A percentile compares a stretch with the other conserved stretches of the same genome.
Conservation (phyloP, 768 basidiomycete species). For the Termitomyces heimii region DNA sequence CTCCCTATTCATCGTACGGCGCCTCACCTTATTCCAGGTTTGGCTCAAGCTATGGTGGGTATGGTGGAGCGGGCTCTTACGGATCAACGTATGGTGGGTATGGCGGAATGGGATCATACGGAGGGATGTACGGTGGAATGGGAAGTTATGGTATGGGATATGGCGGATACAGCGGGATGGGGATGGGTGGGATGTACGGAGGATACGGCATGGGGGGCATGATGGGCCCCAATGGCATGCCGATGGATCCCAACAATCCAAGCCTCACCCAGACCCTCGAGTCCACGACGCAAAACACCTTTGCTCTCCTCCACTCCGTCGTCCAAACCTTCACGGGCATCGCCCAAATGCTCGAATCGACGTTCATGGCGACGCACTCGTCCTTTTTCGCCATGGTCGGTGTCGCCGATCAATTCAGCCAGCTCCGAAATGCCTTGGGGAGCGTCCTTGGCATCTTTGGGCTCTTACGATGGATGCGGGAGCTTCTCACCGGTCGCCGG, state of each 20-base stretch:
- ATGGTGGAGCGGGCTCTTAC: conserved; percentile 25
- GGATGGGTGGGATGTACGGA: conserved; percentile 27
- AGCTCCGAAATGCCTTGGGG: conserved; percentile 86
- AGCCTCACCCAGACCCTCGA: conserved; percentile 86
- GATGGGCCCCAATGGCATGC: conserved; percentile 41
- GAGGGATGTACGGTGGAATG: conserved; percentile 23
- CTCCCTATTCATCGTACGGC: conserved; percentile 38
- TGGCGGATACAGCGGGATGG: conserved; percentile 18
- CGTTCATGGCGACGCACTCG: conserved; percentile 96
- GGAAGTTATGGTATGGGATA: conserved; percentile 29
- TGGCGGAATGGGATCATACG: conserved; percentile 14
- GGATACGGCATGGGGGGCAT: conserved; percentile 34
- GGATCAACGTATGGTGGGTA: conserved; percentile 16
- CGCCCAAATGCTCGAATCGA: conserved; percentile 95
- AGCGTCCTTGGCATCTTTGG: conserved; percentile 93
- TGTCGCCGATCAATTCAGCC: conserved; percentile 91
- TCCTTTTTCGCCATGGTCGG: conserved; percentile 96
- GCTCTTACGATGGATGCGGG: conserved; percentile 79
- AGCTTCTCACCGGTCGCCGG: conserved; percentile 42
- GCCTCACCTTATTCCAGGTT: conserved; percentile 38
- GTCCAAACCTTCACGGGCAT: conserved; percentile 94
- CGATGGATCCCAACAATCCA: conserved; percentile 45
- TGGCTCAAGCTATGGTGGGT: conserved; percentile 27
- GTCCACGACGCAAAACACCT: conserved; percentile 85
- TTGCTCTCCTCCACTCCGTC: conserved; percentile 88